These are phyloP conservation scores for Gastrolobium bilobum DNA, from an alignment of 306 rosid genomes.

Conservation along the genomic window DNA sequence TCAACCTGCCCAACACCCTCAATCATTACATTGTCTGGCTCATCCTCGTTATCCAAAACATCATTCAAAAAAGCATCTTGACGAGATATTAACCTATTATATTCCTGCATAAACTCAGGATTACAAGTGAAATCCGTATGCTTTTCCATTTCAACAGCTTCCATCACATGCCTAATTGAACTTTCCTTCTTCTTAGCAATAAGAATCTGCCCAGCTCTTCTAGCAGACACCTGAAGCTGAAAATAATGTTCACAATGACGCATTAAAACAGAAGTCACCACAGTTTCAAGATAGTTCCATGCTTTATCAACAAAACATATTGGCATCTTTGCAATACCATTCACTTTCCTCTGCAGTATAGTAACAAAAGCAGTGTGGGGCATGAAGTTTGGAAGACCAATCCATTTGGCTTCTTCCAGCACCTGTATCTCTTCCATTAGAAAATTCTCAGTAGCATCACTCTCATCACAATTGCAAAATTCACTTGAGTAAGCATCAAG, in stretches of 20 bases:
- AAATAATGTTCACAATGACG: slow-evolving; percentile 49
- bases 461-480: neutral
- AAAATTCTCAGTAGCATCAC: neutral
- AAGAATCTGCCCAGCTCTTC: slow-evolving; percentile 37
- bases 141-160: slow-evolving; percentile 57
- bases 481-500: neutral
- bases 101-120: slow-evolving; percentile 42
- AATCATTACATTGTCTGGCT: neutral
- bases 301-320: slow-evolving; percentile 39
- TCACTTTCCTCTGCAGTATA: slow-evolving; percentile 31
- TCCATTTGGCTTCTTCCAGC: slow-evolving; percentile 24
- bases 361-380: slow-evolving; percentile 45
- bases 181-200: slow-evolving; percentile 46
- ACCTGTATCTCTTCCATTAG: slow-evolving; percentile 13
- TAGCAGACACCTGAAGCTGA: slow-evolving; percentile 45
- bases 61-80: neutral
- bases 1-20: slow-evolving; percentile 51
- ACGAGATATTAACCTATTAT: slow-evolving; percentile 20
- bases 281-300: slow-evolving; percentile 52
- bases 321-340: slow-evolving; percentile 44
- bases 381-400: slow-evolving; percentile 48
- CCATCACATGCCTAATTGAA: slow-evolving; percentile 39
- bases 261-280: slow-evolving; percentile 40
- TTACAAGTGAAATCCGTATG: slow-evolving; percentile 54
- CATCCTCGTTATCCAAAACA: neutral